Base-by-base conservation (phyloP, 306 rosid genomes). In the Alnus glutinosa region DNA sequence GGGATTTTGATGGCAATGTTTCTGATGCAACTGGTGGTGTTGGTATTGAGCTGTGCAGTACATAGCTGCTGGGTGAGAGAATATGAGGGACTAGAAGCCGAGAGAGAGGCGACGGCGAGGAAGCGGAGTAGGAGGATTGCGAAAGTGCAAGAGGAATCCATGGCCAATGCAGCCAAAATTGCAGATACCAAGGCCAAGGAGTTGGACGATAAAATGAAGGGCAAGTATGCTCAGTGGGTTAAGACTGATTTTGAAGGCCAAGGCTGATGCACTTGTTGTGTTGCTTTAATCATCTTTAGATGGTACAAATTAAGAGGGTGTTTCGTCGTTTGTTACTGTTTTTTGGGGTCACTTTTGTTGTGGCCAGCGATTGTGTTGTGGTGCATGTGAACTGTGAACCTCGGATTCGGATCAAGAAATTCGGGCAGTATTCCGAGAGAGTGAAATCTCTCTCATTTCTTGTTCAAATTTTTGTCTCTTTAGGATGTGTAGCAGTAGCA, bases 1-100 rank as follows among this genome's bases (percentile, higher is more conserved):
- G 98, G 98, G 73, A 89, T 83, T n/a, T 14, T 89, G 80, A 87
- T 86, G 97, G 97, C 89, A 1, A 89, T 91, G 91, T 76, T 90
- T 67, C 48, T 91, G 85, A 37, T 93, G 80, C 97, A 93, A 78
- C 18, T 86, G 57, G 83, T 83, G 61, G 93, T 88, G 42, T 11
- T 93, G 76, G 67, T 88, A 55, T 16, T 93, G 89, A 88, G 89
- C 81, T 91, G 97, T 83, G 86, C 78, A 4, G 93, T 91, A 52
- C 93, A 89, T 74, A 86, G 89, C 64, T 93, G 98, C 61, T 87
- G 91, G 94, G 86, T 89, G 69, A 89, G 88, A 75, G 90, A 91
- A 80, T 87, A 91, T 46, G 89, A 89, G 51, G 93, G 89, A 70
- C 55, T 89, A 73, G 93, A 87, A 68, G 93, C 84, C 0, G 89